These are phyloP conservation scores for Metschnikowia orientalis DNA, from an alignment of 805 yeast genomes.

Conservation along the genomic window DNA sequence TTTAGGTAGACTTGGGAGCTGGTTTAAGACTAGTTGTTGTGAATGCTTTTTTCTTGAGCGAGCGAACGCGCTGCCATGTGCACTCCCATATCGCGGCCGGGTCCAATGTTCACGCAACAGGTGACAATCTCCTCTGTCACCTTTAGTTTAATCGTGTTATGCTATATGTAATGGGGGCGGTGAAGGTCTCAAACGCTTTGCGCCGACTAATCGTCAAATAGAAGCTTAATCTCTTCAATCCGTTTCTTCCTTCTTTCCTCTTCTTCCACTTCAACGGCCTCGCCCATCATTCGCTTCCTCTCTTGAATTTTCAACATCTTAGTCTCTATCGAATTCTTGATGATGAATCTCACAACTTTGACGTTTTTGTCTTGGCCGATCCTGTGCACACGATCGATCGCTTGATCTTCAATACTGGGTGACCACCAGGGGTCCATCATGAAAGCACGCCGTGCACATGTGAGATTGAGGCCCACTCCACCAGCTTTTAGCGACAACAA, in stretches of 20 bases:
- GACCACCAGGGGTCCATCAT: slow-evolving; percentile 99
- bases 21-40: too few relatives aligned
- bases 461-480: slow-evolving; percentile 87
- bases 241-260: slow-evolving; percentile 67
- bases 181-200: too few relatives aligned
- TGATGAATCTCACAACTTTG: slow-evolving; percentile 72
- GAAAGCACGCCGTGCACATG: slow-evolving; percentile 78
- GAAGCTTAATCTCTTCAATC: slow-evolving; percentile 66
- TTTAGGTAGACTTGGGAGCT: too few relatives aligned
- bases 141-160: too few relatives aligned
- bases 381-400: slow-evolving; percentile 85
- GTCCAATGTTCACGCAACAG: too few relatives aligned
- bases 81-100: too few relatives aligned
- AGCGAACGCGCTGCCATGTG: too few relatives aligned
- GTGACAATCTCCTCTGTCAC: too few relatives aligned
- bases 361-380: slow-evolving; percentile 80
- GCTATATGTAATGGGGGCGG: too few relatives aligned
- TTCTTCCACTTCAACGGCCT: slow-evolving; percentile 69
- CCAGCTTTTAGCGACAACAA: slow-evolving; percentile 84
- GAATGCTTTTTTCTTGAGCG: too few relatives aligned
- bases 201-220: slow-evolving; percentile 45
- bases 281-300: slow-evolving; percentile 75
- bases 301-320: slow-evolving; percentile 87
- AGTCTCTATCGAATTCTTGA: slow-evolving; percentile 79
- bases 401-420: slow-evolving; percentile 85